These are phyloP conservation scores for Penicillium sp. DNA, from an alignment of 2,329 filamentous ascomycete species.

Conservation along the genomic window DNA sequence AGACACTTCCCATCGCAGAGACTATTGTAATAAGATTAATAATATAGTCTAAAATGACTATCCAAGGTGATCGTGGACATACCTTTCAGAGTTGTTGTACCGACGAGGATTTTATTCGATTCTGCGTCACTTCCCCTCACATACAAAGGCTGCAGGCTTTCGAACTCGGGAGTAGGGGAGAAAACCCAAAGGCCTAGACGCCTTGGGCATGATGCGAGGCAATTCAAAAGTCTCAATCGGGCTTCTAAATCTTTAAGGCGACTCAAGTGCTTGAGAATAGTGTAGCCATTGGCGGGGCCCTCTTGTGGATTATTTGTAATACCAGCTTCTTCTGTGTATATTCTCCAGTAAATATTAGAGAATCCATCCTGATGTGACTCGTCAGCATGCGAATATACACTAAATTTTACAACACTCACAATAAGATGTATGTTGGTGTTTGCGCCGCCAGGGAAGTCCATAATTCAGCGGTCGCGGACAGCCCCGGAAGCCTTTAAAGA, in stretches of 20 bases:
- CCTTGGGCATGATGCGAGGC: constrained; percentile 40
- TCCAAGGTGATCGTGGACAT: background rate
- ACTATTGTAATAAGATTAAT: constrained; percentile 22
- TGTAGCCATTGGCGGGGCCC: constrained; percentile 36
- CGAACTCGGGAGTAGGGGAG: constrained; percentile 39
- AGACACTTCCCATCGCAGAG: constrained; percentile 36
- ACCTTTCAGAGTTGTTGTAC: constrained; percentile 36
- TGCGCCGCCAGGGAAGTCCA: constrained; percentile 45
- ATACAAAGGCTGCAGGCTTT: constrained; percentile 32
- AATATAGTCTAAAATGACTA: background rate
- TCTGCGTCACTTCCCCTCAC: constrained; percentile 25
- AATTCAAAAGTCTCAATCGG: constrained; percentile 35
- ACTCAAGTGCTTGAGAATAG: constrained; percentile 39
- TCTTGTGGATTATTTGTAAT: constrained; percentile 31
- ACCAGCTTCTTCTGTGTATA: constrained; percentile 40
- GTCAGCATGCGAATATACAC: constrained; percentile 20
- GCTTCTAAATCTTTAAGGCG: constrained; percentile 42
- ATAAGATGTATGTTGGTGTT: constrained; percentile 44
- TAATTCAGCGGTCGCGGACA: constrained; percentile 32
- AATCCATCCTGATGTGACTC: constrained; percentile 39
- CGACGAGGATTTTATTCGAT: constrained; percentile 32
- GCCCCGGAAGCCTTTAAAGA: constrained; percentile 28
- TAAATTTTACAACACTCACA: constrained; percentile 31
- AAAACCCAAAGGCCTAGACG: constrained; percentile 43
- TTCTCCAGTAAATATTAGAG: constrained; percentile 44